Percentiles rank a stretch among this genome's conserved stretches.
These are phyloP conservation scores for Eustoma russellianum DNA, from an alignment of 257 asterid species.

Conservation along the genomic window DNA sequence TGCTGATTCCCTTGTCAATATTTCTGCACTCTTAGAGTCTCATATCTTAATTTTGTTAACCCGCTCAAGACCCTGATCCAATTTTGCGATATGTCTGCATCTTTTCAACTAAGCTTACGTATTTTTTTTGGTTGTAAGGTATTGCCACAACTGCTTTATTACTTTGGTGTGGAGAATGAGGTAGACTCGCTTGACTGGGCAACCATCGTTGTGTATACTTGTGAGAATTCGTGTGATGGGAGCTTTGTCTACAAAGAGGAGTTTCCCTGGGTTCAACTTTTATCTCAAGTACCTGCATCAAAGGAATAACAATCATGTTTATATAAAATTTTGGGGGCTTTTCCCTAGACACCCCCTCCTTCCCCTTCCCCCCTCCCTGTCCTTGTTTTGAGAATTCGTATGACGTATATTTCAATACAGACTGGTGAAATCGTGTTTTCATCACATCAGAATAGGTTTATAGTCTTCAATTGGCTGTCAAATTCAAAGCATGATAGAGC, in stretches of 20 bases:
- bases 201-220: conserved; percentile 64
- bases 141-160: conserved; percentile 75
- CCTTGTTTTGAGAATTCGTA: no score
- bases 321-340: no score
- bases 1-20: neutral
- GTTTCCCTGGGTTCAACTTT: conserved; percentile 80
- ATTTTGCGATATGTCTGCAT: neutral
- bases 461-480: no score
- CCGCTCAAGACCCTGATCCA: neutral
- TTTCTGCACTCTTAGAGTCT: neutral
- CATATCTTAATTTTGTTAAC: neutral
- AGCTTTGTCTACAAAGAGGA: conserved; percentile 61
- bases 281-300: conserved; percentile 38
- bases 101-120: conserved; percentile 3
- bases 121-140: conserved; percentile 23
- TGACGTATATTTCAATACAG: no score
- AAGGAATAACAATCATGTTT: conserved; percentile 5
- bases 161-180: conserved; percentile 63
- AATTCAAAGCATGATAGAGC: no score
- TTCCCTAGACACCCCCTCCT: no score
- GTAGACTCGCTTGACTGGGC: conserved; percentile 89
- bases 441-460: no score
- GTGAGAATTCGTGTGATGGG: conserved; percentile 66
- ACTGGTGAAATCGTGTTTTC: no score
- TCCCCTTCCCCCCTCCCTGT: no score